Conservation (phyloP, 805 yeast genomes). For the Ogataea nitratoaversa region DNA sequence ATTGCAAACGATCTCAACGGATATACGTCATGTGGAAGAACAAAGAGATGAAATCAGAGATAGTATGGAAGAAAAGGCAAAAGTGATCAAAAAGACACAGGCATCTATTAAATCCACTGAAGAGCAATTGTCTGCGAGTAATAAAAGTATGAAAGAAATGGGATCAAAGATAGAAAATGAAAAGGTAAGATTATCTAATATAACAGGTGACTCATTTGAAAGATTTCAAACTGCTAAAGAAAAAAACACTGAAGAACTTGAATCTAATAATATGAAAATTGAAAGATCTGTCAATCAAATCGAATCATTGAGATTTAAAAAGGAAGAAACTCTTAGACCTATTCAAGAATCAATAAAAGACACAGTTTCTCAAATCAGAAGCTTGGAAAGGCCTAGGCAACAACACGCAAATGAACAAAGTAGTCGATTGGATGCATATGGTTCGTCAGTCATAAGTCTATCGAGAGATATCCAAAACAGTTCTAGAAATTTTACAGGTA, state of each 20-base stretch:
- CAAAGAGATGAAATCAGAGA: conserved; percentile 18
- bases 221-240: conserved; percentile 19
- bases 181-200: conserved; percentile 35
- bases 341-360: conserved; percentile 9
- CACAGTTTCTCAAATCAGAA: conserved; percentile 3
- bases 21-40: conserved; percentile 2
- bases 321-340: conserved; percentile 4
- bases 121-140: conserved; percentile 15
- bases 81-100: conserved; percentile 18
- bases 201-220: conserved; percentile 42
- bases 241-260: conserved; percentile 13
- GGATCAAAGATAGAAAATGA: conserved; percentile 28
- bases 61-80: conserved; percentile 13
- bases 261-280: conserved; percentile 12
- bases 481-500: conserved; percentile 34
- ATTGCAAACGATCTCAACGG: conserved; percentile 5
- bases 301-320: conserved; percentile 8
- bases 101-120: conserved; percentile 21
- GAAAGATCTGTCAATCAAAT: conserved; percentile 5
- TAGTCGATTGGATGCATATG: conserved; percentile 43
- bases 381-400: conserved; percentile 5
- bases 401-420: conserved; percentile 24
- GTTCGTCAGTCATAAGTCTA: conserved; percentile 39
- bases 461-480: conserved; percentile 38
- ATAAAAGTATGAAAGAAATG: conserved; percentile 20